phyloP scores from a whole-genome alignment of 306 rosid genomes.

The Morella rubra region DNA sequence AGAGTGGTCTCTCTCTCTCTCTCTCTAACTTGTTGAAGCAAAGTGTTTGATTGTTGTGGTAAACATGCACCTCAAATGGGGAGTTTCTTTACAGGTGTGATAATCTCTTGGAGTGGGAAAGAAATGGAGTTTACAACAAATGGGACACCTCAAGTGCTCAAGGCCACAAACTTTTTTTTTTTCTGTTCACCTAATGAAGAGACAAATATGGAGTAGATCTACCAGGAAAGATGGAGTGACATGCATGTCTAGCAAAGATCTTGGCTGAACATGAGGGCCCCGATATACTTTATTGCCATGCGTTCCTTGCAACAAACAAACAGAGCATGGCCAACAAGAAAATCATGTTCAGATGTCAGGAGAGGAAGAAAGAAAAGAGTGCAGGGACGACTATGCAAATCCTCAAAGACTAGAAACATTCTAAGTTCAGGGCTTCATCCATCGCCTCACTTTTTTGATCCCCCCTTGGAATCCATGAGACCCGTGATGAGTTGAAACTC shows the following conservation, averaged over 20 bases:
- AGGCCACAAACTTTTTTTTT: conserved; percentile 7
- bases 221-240: conserved; percentile 17
- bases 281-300: conserved; percentile 34
- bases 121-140: conserved; percentile 17
- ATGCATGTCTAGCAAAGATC: conserved; percentile 23
- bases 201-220: conserved; percentile 30
- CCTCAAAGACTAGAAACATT: conserved; percentile 25
- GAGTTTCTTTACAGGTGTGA: conserved; percentile 6
- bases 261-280: conserved; percentile 51
- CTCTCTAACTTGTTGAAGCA: conserved; percentile 42
- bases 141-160: conserved; percentile 25
- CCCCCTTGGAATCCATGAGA: conserved; percentile 39
- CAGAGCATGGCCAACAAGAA: conserved; percentile 68
- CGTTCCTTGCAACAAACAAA: conserved; percentile 43
- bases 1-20: conserved; percentile 29
- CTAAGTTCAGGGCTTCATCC: conserved; percentile 32
- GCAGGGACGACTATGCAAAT: conserved; percentile 35
- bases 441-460: conserved; percentile 35
- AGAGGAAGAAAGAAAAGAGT: conserved; percentile 26
- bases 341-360: conserved; percentile 48
- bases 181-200: neutral
- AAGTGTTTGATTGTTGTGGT: conserved; percentile 34
- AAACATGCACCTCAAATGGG: conserved; percentile 13
- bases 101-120: conserved; percentile 19
- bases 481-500: conserved; percentile 27